phyloP scores from a whole-genome alignment of 1,139 yeast species.

The Suhomyces chickasaworum region DNA sequence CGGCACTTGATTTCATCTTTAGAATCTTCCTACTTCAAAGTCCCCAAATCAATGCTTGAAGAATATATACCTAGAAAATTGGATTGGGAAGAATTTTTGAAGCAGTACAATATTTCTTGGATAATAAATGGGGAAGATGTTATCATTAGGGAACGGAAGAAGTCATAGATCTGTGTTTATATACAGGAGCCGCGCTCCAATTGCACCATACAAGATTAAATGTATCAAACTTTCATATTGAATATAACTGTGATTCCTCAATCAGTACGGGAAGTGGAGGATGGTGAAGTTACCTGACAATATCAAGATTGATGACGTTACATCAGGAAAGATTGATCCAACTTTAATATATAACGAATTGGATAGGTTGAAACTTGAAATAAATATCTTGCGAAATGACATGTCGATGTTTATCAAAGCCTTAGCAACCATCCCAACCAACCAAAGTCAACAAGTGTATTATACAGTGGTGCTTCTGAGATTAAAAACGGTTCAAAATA shows the following conservation, averaged over 20 bases:
- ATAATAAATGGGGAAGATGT: constrained; percentile 25
- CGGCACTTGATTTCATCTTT: constrained; percentile 33
- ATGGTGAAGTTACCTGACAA: constrained; percentile 35
- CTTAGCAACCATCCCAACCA: constrained; percentile 40
- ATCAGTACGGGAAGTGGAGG: neutral
- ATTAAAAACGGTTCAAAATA: constrained; percentile 38
- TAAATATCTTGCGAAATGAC: constrained; percentile 46
- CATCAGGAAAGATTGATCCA: constrained; percentile 47
- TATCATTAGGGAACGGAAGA: constrained; percentile 25
- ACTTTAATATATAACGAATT: constrained; percentile 40
- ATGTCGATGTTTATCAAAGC: constrained; percentile 45
- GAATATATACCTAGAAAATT: constrained; percentile 34
- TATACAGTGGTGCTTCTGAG: constrained; percentile 31
- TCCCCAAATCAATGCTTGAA: constrained; percentile 25
- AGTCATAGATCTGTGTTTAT: neutral
- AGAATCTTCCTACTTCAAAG: constrained; percentile 39
- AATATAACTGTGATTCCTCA: neutral
- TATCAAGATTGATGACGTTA: constrained; percentile 49
- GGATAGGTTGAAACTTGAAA: constrained; percentile 46
- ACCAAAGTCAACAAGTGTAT: constrained; percentile 42
- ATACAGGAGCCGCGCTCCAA: neutral
- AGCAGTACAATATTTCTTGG: constrained; percentile 32
- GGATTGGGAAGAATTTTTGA: constrained; percentile 22
- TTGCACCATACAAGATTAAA: neutral
- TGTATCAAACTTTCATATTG: neutral